Evolutionary conservation across 169 alveolate genomes (phyloP).

Genomic region (Theileria orientalis): DNA sequence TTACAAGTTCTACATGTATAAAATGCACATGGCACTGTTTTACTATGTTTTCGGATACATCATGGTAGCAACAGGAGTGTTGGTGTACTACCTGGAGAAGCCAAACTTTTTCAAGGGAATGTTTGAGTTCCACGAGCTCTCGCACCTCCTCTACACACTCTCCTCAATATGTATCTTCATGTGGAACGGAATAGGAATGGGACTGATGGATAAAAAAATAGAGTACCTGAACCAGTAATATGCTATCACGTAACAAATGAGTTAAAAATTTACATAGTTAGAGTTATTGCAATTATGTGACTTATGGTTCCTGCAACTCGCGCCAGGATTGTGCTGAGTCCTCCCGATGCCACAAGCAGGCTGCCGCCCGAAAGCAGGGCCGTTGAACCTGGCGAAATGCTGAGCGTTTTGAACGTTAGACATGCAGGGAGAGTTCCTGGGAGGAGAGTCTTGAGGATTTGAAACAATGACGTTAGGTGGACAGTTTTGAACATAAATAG

Average conservation of each 20-base stretch:
- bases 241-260: background rate
- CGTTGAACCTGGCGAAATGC: constrained; percentile 1
- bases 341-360: background rate
- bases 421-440: background rate
- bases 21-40: constrained; percentile 18
- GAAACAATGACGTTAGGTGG: constrained; percentile 76
- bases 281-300: constrained; percentile 1
- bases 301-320: background rate
- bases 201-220: too few relatives aligned
- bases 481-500: constrained; percentile 73
- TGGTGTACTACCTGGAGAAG: constrained; percentile 60
- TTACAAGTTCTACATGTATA: background rate
- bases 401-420: too few relatives aligned
- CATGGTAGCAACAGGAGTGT: constrained; percentile 45
- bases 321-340: background rate
- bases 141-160: constrained; percentile 64
- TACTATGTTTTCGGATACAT: constrained; percentile 16
- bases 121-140: constrained; percentile 68
- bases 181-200: background rate
- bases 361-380: background rate
- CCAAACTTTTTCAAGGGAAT: constrained; percentile 64
- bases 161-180: constrained; percentile 3
- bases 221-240: too few relatives aligned
- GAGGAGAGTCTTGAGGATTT: constrained; percentile 35
- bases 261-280: background rate